Base-by-base conservation (phyloP, 2,329 filamentous ascomycete species). In the Cadophora luteo-olivacea region DNA sequence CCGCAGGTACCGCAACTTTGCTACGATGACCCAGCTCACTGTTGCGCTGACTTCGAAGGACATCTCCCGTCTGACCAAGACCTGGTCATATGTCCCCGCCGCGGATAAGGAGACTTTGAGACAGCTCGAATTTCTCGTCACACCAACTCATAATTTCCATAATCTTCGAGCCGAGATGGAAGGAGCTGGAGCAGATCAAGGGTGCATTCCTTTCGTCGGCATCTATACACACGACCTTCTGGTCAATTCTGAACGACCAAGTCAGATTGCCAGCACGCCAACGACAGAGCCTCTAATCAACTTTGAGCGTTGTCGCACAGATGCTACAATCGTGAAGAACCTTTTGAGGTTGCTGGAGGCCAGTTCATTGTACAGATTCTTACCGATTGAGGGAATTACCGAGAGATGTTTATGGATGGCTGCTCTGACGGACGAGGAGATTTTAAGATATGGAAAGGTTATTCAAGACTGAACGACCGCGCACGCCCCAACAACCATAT, bases 361-460 rank as follows among this genome's bases (percentile, higher is more conserved):
- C 0, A 94, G 92, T 77, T 88, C 89, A 25, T 85, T 88, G 66
- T 96, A 95, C 78, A 81, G 83, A 7, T 94, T 95, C 77, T 85
- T 89, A 73, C 89, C 92, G 0, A 88, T 94, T 48, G 91, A 93
- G 70, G 91, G 92, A 64, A 87, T 94, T 62, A 90, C 92, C 4
- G 92, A 93, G 79, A 86, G 91, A 71, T 96, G 92, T 78, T 84
- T 96, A n/a, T 96, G 93, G 92, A 89, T 96, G 81, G 90, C 91
- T 58, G 91, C 92, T 11, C 78, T 96, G 65, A 87, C 82, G 65
- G 92, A 95, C 72, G 87, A 89, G n/a, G 91, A 94, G 75, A 93
- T 96, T 75, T 81, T 86, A 67, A 82, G 80, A 69, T 76, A 76
- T 63, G 76, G 75, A 36, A 75, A 74, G 65, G 69, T 72, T 49